A percentile compares a stretch with the other conserved stretches of the same genome.
phyloP scores from a whole-genome alignment of 2,329 filamentous ascomycete genomes.

The Chrysoporthe deuterocubensis region DNA sequence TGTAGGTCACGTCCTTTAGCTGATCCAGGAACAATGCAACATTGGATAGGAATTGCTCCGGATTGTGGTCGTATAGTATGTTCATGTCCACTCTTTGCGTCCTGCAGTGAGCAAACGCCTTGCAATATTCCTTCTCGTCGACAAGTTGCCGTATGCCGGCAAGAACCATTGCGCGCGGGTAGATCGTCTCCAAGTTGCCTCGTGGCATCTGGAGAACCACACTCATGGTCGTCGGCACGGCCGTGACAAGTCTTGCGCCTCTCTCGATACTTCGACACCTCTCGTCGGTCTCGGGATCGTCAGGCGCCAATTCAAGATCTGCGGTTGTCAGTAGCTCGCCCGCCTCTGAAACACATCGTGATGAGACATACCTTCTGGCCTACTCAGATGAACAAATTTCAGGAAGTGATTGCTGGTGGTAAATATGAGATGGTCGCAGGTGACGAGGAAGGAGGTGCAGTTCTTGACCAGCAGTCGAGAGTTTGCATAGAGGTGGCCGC shows the following conservation, averaged over 20 bases:
- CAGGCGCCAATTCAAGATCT: conserved; percentile 82
- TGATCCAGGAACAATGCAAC: conserved; percentile 82
- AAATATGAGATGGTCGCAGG: conserved; percentile 81
- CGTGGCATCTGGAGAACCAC: conserved; percentile 93
- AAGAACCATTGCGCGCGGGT: conserved; percentile 87
- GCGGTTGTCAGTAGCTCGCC: conserved; percentile 32
- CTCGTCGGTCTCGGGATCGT: conserved; percentile 91
- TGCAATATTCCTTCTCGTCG: conserved; percentile 77
- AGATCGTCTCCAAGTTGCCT: conserved; percentile 95
- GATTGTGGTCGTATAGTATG: conserved; percentile 91
- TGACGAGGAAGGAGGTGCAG: conserved; percentile 88
- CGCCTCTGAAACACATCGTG: no score
- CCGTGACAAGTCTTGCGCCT: conserved; percentile 83
- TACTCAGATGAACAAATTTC: conserved; percentile 86
- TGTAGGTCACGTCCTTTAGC: conserved; percentile 76
- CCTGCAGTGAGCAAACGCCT: conserved; percentile 85
- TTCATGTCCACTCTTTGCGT: conserved; percentile 98
- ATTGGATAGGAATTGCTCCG: conserved; percentile 79
- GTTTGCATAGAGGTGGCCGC: conserved; percentile 80
- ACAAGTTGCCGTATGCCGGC: conserved; percentile 85
- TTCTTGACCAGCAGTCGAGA: conserved; percentile 76
- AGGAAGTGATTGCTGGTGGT: conserved; percentile 92
- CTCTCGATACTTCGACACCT: conserved; percentile 90
- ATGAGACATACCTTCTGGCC: conserved; percentile 60
- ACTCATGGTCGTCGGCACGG: conserved; percentile 85